phyloP scores from a whole-genome alignment of 768 basidiomycete species.

The Rhodotorula diobovata region DNA sequence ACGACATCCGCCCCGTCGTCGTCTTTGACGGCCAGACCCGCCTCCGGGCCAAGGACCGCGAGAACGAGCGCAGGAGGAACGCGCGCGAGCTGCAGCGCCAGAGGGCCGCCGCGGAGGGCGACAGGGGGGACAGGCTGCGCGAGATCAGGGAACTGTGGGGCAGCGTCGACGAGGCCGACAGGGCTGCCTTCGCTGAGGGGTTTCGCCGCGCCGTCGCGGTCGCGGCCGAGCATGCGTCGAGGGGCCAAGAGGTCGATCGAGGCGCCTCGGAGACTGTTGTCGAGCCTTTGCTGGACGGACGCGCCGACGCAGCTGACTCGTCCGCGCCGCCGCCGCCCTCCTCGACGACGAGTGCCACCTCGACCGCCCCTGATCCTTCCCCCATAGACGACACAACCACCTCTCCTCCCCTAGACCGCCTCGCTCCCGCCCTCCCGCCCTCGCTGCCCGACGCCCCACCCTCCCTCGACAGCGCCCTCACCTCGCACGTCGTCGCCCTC shows the following conservation, averaged over 20 bases:
- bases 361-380: no score
- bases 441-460: no score
- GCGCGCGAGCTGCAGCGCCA: constrained; percentile 8
- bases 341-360: no score
- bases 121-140: constrained; percentile 1
- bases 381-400: no score
- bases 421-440: no score
- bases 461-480: not conserved
- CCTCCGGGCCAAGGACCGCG: constrained; percentile 17
- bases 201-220: not conserved
- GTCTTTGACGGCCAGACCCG: constrained; percentile 36
- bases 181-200: not conserved
- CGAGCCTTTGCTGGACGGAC: no score
- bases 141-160: not conserved
- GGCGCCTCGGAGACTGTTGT: no score
- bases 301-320: no score
- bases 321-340: no score
- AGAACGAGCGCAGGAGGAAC: constrained; percentile 8
- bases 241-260: no score
- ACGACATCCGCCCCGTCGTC: constrained; percentile 22
- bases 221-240: no score
- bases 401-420: no score
- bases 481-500: not conserved
- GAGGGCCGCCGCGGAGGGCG: constrained; percentile 12
- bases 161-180: not conserved